Base-by-base conservation (phyloP, 1,284 basidiomycete species). In the Ustilago sp. region DNA sequence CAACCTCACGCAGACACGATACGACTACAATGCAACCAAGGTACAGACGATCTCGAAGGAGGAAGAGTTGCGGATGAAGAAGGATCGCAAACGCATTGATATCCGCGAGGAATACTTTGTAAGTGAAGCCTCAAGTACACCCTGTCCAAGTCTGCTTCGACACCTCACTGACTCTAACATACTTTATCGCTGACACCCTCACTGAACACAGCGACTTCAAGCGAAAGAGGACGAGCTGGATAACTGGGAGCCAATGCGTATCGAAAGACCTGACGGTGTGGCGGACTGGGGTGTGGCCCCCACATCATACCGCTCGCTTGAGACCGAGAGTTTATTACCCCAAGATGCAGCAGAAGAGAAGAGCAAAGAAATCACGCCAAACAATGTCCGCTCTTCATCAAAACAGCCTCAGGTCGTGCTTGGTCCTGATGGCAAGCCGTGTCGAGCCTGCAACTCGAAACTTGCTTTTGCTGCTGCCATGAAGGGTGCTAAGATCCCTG, bases 41-140 rank as follows among this genome's bases (percentile, higher is more conserved):
- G 90, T 93, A 35, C 90, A 90, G 80, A 89, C 90, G 87, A 87
- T 98, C 38, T 89, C 90, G 38, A 92, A 92, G 81, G 93, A 97
- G 86, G 92, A 97, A 80, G 93, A 93, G 80, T 88, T 97, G 51
- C 90, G 92, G 4, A 89, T 98, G 86, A 90, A 91, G 77, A 91
- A 90, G 87, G 90, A 92, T 55, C 89, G 93, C 86, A 93, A 93
- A 87, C 92, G 91, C 88, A 91, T 98, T 68, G 95, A 98, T 86
- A 92, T 98, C 31, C 88, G 94, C 56, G 95, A 98, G 86, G 96
- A 98, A 86, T 98, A 98, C 87, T 98, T 92, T 85, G 81, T 82
- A 65, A 63, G 81, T 82, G 3, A 39, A 39, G 3, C 17, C 54
- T 28, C 23, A 28, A 28, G 3, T 54, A 4, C 5, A n/a, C 17